These are phyloP conservation scores for Hemisphaericaspora xylofermentans DNA, from an alignment of 1,139 yeast genomes.

Conservation along the genomic window DNA sequence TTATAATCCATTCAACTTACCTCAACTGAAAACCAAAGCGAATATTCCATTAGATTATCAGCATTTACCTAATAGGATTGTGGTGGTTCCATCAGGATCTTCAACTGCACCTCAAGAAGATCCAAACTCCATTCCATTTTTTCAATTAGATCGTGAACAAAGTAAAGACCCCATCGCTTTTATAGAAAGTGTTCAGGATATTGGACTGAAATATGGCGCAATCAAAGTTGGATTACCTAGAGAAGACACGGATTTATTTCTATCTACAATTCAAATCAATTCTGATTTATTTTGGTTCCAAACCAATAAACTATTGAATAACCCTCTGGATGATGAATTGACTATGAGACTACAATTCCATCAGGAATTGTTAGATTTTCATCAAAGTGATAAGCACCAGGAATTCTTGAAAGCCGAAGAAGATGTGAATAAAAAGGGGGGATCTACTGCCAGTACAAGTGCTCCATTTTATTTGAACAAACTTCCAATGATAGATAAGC, in stretches of 20 bases:
- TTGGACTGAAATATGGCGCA: constrained; percentile 66
- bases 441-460: neutral
- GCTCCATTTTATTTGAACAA: constrained; percentile 10
- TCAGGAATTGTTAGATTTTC: constrained; percentile 23
- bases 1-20: constrained; percentile 42
- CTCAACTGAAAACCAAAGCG: constrained; percentile 43
- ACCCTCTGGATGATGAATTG: constrained; percentile 31
- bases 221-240: constrained; percentile 63
- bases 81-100: constrained; percentile 13
- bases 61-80: constrained; percentile 33
- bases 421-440: constrained; percentile 1
- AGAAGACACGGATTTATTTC: constrained; percentile 28
- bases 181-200: constrained; percentile 43
- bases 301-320: constrained; percentile 20
- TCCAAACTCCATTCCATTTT: constrained; percentile 44
- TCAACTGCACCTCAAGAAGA: constrained; percentile 2
- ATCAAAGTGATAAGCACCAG: constrained; percentile 11
- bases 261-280: constrained; percentile 13
- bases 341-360: constrained; percentile 31
- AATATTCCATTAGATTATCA: constrained; percentile 37
- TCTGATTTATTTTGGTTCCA: constrained; percentile 17
- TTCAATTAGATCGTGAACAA: constrained; percentile 43
- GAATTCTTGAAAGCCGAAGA: constrained; percentile 10
- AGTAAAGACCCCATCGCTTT: constrained; percentile 48
- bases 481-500: constrained; percentile 57